Percentiles rank a stretch among this genome's conserved stretches.
Evolutionary conservation across 805 yeast genomes (phyloP).

Genomic region (Suhomyces canberraensis): DNA sequence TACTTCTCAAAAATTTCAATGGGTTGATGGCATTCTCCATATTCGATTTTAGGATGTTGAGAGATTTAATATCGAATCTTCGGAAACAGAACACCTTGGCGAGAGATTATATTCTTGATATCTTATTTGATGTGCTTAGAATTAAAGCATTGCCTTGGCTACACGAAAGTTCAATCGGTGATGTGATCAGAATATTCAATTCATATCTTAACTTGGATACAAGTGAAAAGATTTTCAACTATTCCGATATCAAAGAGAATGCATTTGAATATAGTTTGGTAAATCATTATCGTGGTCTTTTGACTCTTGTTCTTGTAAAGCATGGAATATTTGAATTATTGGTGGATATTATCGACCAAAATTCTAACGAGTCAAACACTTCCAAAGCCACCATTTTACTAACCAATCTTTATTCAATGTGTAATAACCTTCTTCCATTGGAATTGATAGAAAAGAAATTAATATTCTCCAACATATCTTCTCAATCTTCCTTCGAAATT

Average conservation of each 20-base stretch:
- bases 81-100: constrained; percentile 52
- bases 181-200: constrained; percentile 10
- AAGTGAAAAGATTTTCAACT: neutral
- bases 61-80: constrained; percentile 59
- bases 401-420: constrained; percentile 56
- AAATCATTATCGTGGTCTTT: constrained; percentile 65
- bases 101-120: constrained; percentile 64
- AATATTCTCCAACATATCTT: neutral
- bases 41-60: constrained; percentile 52
- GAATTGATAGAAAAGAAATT: constrained; percentile 33
- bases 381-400: constrained; percentile 63
- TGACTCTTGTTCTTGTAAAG: constrained; percentile 53
- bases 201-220: constrained; percentile 12
- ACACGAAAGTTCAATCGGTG: constrained; percentile 20
- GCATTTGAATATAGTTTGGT: constrained; percentile 43
- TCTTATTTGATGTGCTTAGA: constrained; percentile 64
- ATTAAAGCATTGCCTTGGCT: constrained; percentile 59
- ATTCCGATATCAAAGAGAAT: constrained; percentile 10
- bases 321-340: constrained; percentile 51
- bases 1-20: constrained; percentile 66
- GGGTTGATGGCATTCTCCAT: constrained; percentile 69
- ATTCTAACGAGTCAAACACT: constrained; percentile 43
- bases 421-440: constrained; percentile 53
- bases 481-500: constrained; percentile 37
- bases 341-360: constrained; percentile 37